These are phyloP conservation scores for Cucumis sativus DNA, from an alignment of 306 rosid species.

Conservation along the genomic window Cucumber_9930_V3 NC_026657.2:770501-771000, in stretches of 20 bases:
- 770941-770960: not conserved
- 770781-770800: not conserved
- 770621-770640: conserved; percentile 58
- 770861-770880: not conserved
- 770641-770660: conserved; percentile 56
- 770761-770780: not conserved
- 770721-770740: not conserved
- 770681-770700: not conserved
- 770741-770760: not conserved
- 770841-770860: not conserved
- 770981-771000: conserved; percentile 60
- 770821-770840: not conserved
- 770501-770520: conserved; percentile 78
- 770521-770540: conserved; percentile 62
- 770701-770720: not conserved
- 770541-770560: conserved; percentile 28
- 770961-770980: not conserved
- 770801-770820: not conserved
- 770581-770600: conserved; percentile 79
- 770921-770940: not conserved
- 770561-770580: conserved; percentile 49
- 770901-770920: not conserved
- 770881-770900: not conserved
- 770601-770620: conserved; percentile 68
- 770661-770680: not conserved